Conservation (phyloP, 257 asterid genomes). For the Solanum chaucha region DNA sequence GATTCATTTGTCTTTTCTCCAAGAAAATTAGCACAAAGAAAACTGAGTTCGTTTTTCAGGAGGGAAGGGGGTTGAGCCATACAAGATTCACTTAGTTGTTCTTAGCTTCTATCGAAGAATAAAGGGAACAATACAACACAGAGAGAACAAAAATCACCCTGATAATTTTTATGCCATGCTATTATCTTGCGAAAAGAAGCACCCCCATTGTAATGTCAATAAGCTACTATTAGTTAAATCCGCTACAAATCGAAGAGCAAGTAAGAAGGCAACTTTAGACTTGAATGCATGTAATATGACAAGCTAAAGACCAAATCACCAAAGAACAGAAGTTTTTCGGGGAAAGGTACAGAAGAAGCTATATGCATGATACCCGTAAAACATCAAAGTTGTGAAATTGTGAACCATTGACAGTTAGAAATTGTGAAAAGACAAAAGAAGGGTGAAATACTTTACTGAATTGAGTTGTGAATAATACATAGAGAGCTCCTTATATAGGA, state of each 20-base stretch:
- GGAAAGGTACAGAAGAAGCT: neutral
- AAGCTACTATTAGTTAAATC: neutral
- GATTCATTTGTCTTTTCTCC: neutral
- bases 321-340: neutral
- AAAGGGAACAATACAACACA: neutral
- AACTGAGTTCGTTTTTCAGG: rapidly evolving
- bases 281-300: neutral
- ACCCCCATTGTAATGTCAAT: neutral
- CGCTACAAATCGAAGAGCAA: neutral
- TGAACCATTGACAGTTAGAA: neutral
- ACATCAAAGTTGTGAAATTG: neutral
- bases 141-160: neutral
- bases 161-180: neutral
- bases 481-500: neutral
- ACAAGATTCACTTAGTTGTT: neutral
- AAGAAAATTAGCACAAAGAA: neutral
- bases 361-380: neutral
- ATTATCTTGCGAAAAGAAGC: neutral
- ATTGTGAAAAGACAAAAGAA: neutral
- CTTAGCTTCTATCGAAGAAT: neutral
- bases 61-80: neutral
- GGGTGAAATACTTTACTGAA: neutral
- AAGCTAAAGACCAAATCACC: neutral
- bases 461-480: neutral
- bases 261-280: neutral